phyloP scores from a whole-genome alignment of 441 rosid species.

The Pelargonium citronellum region DNA sequence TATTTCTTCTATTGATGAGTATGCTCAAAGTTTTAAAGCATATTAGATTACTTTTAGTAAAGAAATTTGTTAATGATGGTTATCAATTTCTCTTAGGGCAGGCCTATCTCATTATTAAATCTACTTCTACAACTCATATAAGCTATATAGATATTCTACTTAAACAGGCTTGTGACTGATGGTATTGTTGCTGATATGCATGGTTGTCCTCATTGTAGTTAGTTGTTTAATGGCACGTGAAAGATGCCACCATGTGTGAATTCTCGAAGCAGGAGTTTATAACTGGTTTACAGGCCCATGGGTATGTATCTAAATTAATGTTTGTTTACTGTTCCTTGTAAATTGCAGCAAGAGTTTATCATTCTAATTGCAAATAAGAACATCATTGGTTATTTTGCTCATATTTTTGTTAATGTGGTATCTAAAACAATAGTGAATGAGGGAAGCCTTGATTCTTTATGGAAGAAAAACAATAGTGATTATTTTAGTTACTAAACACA shows the following conservation, averaged over 20 bases:
- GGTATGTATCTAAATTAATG: conserved; percentile 35
- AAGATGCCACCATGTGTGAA: conserved; percentile 94
- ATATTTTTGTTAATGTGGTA: not conserved
- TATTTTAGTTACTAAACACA: no score
- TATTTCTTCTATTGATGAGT: no score
- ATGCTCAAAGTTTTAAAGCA: no score
- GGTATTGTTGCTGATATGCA: conserved; percentile 7
- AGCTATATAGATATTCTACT: not conserved
- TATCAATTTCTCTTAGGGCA: not conserved
- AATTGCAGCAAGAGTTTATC: not conserved
- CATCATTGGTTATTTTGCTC: not conserved
- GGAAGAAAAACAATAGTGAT: no score
- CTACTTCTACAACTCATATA: not conserved
- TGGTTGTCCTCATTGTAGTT: conserved; percentile 42
- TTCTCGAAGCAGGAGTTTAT: conserved; percentile 85
- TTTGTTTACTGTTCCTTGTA: conserved; percentile 1
- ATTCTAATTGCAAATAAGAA: not conserved
- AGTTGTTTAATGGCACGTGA: conserved; percentile 98
- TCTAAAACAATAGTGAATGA: no score
- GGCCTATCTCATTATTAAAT: no score
- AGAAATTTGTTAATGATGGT: no score
- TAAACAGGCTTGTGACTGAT: conserved; percentile 1
- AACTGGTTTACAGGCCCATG: conserved; percentile 64
- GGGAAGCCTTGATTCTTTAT: no score
- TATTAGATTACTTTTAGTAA: not conserved